Percentiles rank a stretch among this genome's conserved stretches.
phyloP scores from a whole-genome alignment of 176 grass and related monocot genomes.

The Bromus sterilis region DNA sequence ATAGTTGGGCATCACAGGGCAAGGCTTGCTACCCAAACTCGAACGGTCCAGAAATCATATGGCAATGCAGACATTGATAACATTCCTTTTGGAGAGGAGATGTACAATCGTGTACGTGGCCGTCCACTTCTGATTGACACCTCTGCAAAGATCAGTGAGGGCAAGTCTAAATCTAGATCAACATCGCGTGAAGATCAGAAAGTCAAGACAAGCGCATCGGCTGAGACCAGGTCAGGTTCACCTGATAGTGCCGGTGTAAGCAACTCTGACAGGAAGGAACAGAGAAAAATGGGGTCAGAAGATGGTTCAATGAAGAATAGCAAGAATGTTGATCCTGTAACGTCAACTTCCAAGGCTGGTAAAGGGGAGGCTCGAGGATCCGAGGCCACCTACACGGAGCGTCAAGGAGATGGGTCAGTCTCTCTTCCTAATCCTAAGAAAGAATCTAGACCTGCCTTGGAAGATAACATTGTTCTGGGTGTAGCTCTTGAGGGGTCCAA shows the following conservation, averaged over 20 bases:
- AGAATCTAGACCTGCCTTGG: conserved; percentile 59
- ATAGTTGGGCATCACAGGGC: conserved; percentile 90
- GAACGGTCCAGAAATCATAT: conserved; percentile 96
- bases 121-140: conserved; percentile 84
- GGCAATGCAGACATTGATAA: conserved; percentile 83
- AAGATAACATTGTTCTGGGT: conserved; percentile 92
- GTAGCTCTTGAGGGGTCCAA: conserved; percentile 90
- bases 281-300: conserved; percentile 40
- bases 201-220: conserved; percentile 31
- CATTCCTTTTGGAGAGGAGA: conserved; percentile 79
- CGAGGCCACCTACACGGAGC: conserved; percentile 26
- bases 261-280: conserved; percentile 62
- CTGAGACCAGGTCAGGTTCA: conserved; percentile 29
- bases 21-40: conserved; percentile 91
- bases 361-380: conserved; percentile 27
- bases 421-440: conserved; percentile 50
- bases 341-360: conserved; percentile 9
- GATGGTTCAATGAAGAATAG: conserved; percentile 33
- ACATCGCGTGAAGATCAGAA: conserved; percentile 53
- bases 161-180: conserved; percentile 44
- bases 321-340: conserved; percentile 28
- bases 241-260: conserved; percentile 32
- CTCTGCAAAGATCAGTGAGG: conserved; percentile 52
- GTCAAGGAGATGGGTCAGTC: conserved; percentile 35
- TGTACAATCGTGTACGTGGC: conserved; percentile 39